phyloP scores from a whole-genome alignment of 768 basidiomycete genomes.

The Pleurotus djamor region DNA sequence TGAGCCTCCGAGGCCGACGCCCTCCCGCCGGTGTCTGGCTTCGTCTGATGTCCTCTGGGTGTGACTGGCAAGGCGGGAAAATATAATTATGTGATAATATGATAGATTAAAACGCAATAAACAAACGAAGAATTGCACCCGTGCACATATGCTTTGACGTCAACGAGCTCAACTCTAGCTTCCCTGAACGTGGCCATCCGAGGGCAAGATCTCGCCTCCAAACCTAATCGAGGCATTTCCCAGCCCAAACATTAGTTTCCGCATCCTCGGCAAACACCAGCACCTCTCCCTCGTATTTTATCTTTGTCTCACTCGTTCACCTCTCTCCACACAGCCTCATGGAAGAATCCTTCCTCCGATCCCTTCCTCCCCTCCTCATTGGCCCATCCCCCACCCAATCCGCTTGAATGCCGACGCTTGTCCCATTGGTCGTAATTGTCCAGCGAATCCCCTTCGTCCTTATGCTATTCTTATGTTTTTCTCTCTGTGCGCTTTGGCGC shows the following conservation, averaged over 20 bases:
- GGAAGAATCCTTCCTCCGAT: background rate
- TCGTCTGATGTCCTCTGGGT: background rate
- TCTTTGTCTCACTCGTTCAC: background rate
- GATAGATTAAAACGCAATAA: too few species aligned
- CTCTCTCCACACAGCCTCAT: background rate
- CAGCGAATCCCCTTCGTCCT: background rate
- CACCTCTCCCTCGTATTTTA: background rate
- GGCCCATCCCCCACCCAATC: background rate
- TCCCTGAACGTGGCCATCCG: background rate
- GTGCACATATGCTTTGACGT: slow-evolving; percentile 1
- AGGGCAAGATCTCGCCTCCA: background rate
- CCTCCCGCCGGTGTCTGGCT: background rate
- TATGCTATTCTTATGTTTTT: background rate
- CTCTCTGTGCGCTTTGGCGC: background rate
- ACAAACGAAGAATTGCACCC: background rate
- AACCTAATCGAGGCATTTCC: background rate
- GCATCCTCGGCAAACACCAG: slow-evolving; percentile 2
- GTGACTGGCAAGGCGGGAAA: too few species aligned
- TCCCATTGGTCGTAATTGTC: slow-evolving; percentile 1
- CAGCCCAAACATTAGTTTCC: background rate
- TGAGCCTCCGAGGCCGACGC: background rate
- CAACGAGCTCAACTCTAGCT: slow-evolving; percentile 5
- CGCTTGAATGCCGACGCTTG: background rate
- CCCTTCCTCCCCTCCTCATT: background rate
- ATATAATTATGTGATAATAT: too few species aligned